Conservation (phyloP, 1,139 yeast genomes). For the Candida glucosophila region DNA sequence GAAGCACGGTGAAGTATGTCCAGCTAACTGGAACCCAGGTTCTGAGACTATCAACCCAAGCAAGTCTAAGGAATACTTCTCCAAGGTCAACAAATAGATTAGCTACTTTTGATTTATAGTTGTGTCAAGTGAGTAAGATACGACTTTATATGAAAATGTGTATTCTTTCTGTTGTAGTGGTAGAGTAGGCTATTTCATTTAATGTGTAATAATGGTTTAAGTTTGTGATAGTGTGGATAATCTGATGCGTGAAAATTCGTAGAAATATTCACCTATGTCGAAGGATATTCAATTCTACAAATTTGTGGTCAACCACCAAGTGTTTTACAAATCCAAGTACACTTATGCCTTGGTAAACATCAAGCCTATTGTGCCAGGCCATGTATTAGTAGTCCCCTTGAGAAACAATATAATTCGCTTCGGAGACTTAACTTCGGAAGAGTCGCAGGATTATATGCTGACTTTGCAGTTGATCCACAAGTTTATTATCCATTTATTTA, state of each 20-base stretch:
- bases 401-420: constrained; percentile 52
- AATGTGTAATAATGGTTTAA: too few relatives aligned
- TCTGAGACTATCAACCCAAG: constrained; percentile 86
- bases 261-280: too few relatives aligned
- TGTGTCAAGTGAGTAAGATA: too few relatives aligned
- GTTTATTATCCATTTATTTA: constrained; percentile 54
- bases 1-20: constrained; percentile 95
- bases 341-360: constrained; percentile 81
- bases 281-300: constrained; percentile 41
- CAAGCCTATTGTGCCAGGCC: constrained; percentile 89
- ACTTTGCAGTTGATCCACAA: constrained; percentile 66
- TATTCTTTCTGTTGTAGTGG: too few relatives aligned
- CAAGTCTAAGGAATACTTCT: constrained; percentile 77
- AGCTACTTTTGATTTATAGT: too few relatives aligned
- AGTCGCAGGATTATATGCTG: constrained; percentile 67
- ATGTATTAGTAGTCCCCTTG: constrained; percentile 75
- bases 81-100: constrained; percentile 36
- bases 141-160: too few relatives aligned
- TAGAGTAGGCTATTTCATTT: too few relatives aligned
- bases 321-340: constrained; percentile 44
- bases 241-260: too few relatives aligned
- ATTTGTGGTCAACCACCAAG: constrained; percentile 58
- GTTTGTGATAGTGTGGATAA: too few relatives aligned
- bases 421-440: constrained; percentile 61
- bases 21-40: constrained; percentile 99